Evolutionary conservation across 2,329 filamentous ascomycete genomes (phyloP).

Genomic region (Stemphylium beticola): DNA sequence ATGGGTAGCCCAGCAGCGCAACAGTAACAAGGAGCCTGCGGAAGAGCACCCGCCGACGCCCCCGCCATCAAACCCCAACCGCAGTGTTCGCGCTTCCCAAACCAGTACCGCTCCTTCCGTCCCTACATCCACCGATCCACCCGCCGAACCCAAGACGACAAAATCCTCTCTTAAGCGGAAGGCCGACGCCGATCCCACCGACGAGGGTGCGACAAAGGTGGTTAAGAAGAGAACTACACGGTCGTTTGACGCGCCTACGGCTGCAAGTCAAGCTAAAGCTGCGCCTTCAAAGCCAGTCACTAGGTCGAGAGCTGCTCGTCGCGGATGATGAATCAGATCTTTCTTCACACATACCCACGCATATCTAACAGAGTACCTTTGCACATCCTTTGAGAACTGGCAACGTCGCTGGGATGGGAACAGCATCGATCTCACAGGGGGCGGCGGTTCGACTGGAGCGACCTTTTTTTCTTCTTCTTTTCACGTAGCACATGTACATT

Average conservation of each 20-base stretch:
- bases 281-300: conserved; percentile 25
- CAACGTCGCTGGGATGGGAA: too few relatives aligned
- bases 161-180: conserved; percentile 44
- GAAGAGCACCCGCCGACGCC: conserved; percentile 26
- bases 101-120: conserved; percentile 6
- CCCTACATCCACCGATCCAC: conserved; percentile 1
- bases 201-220: conserved; percentile 18
- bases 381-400: too few relatives aligned
- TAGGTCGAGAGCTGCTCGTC: neutral
- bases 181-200: conserved; percentile 23
- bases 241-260: conserved; percentile 46
- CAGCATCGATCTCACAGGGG: too few relatives aligned
- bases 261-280: conserved; percentile 41
- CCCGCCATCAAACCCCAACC: conserved; percentile 30
- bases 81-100: conserved; percentile 13
- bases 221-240: conserved; percentile 40
- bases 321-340: neutral
- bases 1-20: conserved; percentile 43
- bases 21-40: conserved; percentile 7
- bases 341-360: too few relatives aligned
- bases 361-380: too few relatives aligned
- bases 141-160: conserved; percentile 8
- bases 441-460: too few relatives aligned
- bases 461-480: too few relatives aligned
- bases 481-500: too few relatives aligned